These are phyloP conservation scores for Sarcomyxa edulis DNA, from an alignment of 768 basidiomycete genomes.

Conservation along the genomic window DNA sequence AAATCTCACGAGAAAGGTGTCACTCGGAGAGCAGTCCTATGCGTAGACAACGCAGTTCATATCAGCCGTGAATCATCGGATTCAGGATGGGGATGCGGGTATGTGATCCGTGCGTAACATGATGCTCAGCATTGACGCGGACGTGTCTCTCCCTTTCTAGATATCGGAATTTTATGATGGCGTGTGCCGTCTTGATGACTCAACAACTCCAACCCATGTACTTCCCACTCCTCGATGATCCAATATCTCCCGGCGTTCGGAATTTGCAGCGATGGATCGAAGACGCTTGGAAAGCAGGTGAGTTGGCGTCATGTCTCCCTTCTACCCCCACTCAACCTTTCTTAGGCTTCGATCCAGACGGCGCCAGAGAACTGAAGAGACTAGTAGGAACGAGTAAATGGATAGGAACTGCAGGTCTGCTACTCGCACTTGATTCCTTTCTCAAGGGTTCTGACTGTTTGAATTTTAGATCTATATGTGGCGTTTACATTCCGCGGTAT, in stretches of 20 bases:
- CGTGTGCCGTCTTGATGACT: conserved; percentile 64
- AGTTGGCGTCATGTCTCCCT: conserved; percentile 1
- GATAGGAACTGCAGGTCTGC: conserved; percentile 76
- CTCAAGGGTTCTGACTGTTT: neutral
- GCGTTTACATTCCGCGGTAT: conserved; percentile 77
- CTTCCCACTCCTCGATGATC: conserved; percentile 51
- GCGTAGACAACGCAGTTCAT: conserved; percentile 58
- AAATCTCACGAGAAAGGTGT: conserved; percentile 44
- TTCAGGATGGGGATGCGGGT: conserved; percentile 70
- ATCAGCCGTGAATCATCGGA: conserved; percentile 59
- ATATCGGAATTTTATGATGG: conserved; percentile 82
- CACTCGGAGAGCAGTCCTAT: conserved; percentile 56
- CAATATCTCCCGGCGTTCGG: conserved; percentile 59
- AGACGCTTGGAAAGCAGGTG: conserved; percentile 72
- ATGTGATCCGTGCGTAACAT: conserved; percentile 14
- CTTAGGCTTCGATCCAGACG: conserved; percentile 68
- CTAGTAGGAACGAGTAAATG: conserved; percentile 58
- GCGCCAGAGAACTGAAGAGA: conserved; percentile 54
- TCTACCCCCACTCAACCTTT: conserved; percentile 9
- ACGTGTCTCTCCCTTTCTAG: conserved; percentile 29
- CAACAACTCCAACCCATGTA: conserved; percentile 62
- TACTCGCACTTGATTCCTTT: neutral
- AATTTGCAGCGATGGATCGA: conserved; percentile 80
- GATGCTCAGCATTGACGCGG: too few species aligned
- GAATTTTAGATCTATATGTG: conserved; percentile 60